These are phyloP conservation scores for Bidens hawaiensis DNA, from an alignment of 140 eudicot genomes.

Conservation along the genomic window DNA sequence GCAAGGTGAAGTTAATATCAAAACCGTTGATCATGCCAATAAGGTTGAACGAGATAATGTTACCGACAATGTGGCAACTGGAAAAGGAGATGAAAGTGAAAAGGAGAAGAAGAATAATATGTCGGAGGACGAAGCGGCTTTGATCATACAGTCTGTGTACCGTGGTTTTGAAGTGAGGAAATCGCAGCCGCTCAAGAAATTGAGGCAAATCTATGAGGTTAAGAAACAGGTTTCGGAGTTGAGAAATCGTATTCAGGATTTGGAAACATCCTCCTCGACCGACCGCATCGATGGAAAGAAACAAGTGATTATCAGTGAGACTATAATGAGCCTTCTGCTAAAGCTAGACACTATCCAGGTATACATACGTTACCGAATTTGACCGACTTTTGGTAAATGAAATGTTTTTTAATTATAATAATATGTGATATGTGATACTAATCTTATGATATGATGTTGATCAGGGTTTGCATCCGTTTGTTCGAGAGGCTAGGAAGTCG, in stretches of 20 bases:
- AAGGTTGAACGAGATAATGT: conserved; percentile 6
- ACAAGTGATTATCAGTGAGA: conserved; percentile 39
- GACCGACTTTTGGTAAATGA: not conserved
- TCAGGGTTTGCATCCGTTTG: conserved; percentile 66
- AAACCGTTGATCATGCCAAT: conserved; percentile 10
- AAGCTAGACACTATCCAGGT: conserved; percentile 80
- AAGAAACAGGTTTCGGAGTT: conserved; percentile 27
- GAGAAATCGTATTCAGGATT: conserved; percentile 31
- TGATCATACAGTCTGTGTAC: conserved; percentile 59
- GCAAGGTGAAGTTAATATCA: conserved; percentile 13
- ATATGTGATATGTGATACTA: not conserved
- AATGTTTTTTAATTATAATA: not conserved
- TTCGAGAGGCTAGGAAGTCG: conserved; percentile 61
- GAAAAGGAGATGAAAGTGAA: not conserved
- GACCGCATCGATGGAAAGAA: conserved; percentile 29
- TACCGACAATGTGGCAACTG: not conserved
- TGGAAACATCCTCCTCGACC: conserved; percentile 29
- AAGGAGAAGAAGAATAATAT: conserved; percentile 17
- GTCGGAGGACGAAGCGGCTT: conserved; percentile 61
- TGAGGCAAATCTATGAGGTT: conserved; percentile 49
- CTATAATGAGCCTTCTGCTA: conserved; percentile 66
- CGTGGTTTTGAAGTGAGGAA: conserved; percentile 71
- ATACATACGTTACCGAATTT: not conserved
- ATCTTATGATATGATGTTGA: conserved; percentile 1
- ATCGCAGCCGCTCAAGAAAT: conserved; percentile 56